A percentile compares a stretch with the other conserved stretches of the same genome.
Evolutionary conservation across 2,329 filamentous ascomycete species (phyloP).

Genomic region (Huntiella bhutanensis): DNA sequence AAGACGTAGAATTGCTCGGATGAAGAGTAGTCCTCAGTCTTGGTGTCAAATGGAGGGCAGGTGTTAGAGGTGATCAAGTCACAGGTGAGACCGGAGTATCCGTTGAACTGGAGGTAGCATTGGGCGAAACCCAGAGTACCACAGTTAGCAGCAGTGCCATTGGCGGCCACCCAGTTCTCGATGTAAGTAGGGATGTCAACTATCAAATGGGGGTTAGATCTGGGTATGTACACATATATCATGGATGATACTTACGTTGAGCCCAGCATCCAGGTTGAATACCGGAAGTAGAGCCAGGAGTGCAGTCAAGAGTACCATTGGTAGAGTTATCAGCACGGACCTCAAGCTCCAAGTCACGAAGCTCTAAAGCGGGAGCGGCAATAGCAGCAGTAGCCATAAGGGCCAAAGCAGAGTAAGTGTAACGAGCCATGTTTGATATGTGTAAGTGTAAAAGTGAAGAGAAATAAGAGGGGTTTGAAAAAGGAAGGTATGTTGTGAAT

Average conservation of each 20-base stretch:
- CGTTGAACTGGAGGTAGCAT: conserved; percentile 16
- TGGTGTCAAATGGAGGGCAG: conserved; percentile 13
- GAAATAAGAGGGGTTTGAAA: neutral
- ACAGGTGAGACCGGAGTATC: conserved; percentile 15
- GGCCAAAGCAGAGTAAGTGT: neutral
- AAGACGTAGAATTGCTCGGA: conserved; percentile 16
- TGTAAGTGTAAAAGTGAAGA: neutral
- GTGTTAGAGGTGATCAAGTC: conserved; percentile 15
- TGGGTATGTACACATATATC: neutral
- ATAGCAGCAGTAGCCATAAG: conserved; percentile 2
- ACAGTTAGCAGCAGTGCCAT: conserved; percentile 15
- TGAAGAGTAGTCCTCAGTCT: conserved; percentile 13
- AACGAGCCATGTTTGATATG: conserved; percentile 1
- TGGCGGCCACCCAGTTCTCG: conserved; percentile 15
- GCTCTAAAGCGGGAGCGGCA: neutral
- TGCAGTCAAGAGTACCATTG: conserved; percentile 1
- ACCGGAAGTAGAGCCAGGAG: conserved; percentile 1
- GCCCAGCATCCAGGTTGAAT: conserved; percentile 7
- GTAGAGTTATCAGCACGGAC: neutral
- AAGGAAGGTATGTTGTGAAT: neutral
- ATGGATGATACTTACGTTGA: conserved; percentile 2
- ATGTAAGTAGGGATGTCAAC: conserved; percentile 15
- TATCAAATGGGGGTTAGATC: neutral
- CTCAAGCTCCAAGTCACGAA: neutral
- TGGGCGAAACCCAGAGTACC: conserved; percentile 15